Conservation (phyloP, 1,284 basidiomycete genomes). For the Leccinum fuscescens region DNA sequence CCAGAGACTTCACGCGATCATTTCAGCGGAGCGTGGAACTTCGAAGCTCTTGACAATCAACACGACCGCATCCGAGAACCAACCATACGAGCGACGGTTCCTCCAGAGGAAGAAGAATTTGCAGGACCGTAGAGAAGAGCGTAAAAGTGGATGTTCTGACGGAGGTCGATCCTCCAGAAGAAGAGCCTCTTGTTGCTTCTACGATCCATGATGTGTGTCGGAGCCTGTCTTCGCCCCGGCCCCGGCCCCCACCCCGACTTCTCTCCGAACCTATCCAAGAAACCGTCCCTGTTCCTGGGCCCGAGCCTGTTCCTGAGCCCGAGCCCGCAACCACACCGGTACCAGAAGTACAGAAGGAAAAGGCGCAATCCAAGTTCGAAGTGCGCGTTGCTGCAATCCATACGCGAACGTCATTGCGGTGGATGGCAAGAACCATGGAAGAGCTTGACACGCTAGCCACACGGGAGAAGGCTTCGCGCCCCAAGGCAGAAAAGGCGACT, state of each 20-base stretch:
- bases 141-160: conserved; percentile 16
- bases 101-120: conserved; percentile 17
- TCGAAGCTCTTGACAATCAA: conserved; percentile 52
- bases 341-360: too few species aligned
- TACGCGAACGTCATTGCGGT: conserved; percentile 35
- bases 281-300: too few species aligned
- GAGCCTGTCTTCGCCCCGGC: not conserved
- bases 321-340: too few species aligned
- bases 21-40: conserved; percentile 38
- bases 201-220: not conserved
- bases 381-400: too few species aligned
- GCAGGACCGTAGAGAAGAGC: conserved; percentile 13
- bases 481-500: conserved; percentile 20
- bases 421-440: conserved; percentile 47
- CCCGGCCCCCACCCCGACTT: too few species aligned
- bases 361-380: too few species aligned
- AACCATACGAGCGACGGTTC: conserved; percentile 32
- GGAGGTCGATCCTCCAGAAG: conserved; percentile 17
- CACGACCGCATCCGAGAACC: conserved; percentile 50
- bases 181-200: not conserved
- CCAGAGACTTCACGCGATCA: not conserved
- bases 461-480: conserved; percentile 49
- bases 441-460: conserved; percentile 67
- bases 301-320: too few species aligned
- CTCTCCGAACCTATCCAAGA: too few species aligned